Evolutionary conservation across 2,329 filamentous ascomycete genomes (phyloP).

Genomic region (Colletotrichum sp.): DNA sequence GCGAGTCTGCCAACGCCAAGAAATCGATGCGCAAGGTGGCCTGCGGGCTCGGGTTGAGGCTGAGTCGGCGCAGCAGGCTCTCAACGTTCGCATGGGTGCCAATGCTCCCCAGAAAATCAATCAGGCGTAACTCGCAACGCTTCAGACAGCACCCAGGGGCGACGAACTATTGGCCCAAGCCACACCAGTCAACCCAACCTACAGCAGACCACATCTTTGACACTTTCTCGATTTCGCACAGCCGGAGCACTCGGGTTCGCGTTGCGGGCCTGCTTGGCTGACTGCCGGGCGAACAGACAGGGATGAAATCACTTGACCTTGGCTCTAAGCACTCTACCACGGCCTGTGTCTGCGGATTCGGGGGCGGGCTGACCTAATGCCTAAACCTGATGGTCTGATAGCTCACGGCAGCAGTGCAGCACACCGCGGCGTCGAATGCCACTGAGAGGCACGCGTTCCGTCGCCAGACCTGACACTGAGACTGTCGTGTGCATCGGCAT

Average conservation of each 20-base stretch:
- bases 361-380: not conserved
- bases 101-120: not conserved
- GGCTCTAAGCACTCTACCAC: not conserved
- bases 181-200: not conserved
- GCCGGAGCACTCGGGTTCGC: conserved; percentile 14
- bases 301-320: not conserved
- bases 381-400: not conserved
- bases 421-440: not conserved
- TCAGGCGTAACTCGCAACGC: not conserved
- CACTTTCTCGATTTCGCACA: not conserved
- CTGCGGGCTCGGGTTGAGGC: not conserved
- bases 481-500: not conserved
- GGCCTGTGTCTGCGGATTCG: not conserved
- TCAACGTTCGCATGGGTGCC: not conserved
- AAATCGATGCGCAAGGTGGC: not conserved
- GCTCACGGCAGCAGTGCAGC: not conserved
- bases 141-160: not conserved
- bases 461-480: not conserved
- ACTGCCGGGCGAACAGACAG: not conserved
- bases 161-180: conserved; percentile 1
- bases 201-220: not conserved
- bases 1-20: not conserved
- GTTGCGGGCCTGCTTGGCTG: not conserved
- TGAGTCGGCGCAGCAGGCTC: conserved; percentile 10
- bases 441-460: not conserved